phyloP scores from a whole-genome alignment of 805 yeast genomes.

The Candida qinlingensis region DNA sequence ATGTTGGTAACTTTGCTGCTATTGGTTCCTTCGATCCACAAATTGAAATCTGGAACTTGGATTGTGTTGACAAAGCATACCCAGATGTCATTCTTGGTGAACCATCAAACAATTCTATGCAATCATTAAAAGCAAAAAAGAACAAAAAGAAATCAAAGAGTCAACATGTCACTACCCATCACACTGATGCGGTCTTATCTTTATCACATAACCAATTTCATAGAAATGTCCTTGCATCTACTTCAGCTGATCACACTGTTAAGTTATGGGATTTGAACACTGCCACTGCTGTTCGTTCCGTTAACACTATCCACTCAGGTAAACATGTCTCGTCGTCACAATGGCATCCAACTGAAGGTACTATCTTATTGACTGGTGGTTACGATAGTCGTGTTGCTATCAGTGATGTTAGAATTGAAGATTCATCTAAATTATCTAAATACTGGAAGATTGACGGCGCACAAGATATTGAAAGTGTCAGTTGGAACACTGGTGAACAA shows the following conservation, averaged over 20 bases:
- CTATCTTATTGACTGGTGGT: slow-evolving; percentile 82
- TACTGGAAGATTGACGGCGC: slow-evolving; percentile 61
- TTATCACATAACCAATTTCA: slow-evolving; percentile 76
- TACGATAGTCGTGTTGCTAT: slow-evolving; percentile 81
- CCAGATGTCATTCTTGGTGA: slow-evolving; percentile 93
- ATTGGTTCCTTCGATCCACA: slow-evolving; percentile 96
- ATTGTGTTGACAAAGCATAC: slow-evolving; percentile 86
- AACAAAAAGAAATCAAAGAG: slow-evolving; percentile 45
- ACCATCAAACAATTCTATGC: slow-evolving; percentile 32
- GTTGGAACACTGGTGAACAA: slow-evolving; percentile 56
- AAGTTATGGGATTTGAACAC: slow-evolving; percentile 89
- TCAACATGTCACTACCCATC: slow-evolving; percentile 64
- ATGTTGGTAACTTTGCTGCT: slow-evolving; percentile 88
- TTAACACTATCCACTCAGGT: slow-evolving; percentile 63
- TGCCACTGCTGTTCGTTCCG: slow-evolving; percentile 73
- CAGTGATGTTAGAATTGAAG: slow-evolving; percentile 78
- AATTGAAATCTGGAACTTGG: slow-evolving; percentile 95
- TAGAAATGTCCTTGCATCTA: slow-evolving; percentile 83
- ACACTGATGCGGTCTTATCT: slow-evolving; percentile 90
- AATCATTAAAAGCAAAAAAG: slow-evolving; percentile 29
- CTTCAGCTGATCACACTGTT: slow-evolving; percentile 92
- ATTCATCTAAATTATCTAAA: slow-evolving; percentile 53
- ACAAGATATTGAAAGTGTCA: slow-evolving; percentile 80
- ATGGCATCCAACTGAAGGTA: slow-evolving; percentile 73
- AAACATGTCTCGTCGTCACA: slow-evolving; percentile 80